Percentiles rank a stretch among this genome's conserved stretches.
phyloP scores from a whole-genome alignment of 768 basidiomycete genomes.

The Hygrocybe coccinea region DNA sequence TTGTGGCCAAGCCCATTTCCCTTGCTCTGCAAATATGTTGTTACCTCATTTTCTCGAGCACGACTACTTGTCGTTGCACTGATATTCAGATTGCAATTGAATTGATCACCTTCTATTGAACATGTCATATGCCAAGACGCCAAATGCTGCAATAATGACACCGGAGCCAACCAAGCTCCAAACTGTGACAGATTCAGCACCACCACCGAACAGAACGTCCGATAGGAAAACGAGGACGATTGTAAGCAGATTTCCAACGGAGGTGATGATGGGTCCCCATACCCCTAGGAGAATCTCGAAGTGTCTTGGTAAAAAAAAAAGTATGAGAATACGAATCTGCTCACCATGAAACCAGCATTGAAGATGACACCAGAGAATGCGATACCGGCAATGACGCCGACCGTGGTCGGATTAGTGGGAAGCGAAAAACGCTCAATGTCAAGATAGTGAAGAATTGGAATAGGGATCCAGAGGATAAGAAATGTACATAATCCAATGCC shows the following conservation, averaged over 20 bases:
- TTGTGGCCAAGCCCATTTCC: too few relatives aligned
- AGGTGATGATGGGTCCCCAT: constrained; percentile 85
- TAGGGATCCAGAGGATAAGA: constrained; percentile 69
- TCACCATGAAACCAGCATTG: constrained; percentile 83
- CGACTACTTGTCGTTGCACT: too few relatives aligned
- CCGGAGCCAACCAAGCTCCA: constrained; percentile 75
- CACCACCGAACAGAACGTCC: constrained; percentile 69
- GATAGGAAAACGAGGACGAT: constrained; percentile 83
- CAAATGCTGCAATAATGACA: constrained; percentile 80
- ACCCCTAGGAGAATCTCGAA: constrained; percentile 69
- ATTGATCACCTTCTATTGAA: not conserved
- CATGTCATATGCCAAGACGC: constrained; percentile 63
- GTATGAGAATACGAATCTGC: constrained; percentile 10
- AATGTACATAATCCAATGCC: constrained; percentile 76
- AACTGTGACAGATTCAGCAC: constrained; percentile 53
- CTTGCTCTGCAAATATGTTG: too few relatives aligned
- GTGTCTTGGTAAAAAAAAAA: constrained; percentile 8
- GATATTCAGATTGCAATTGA: too few relatives aligned
- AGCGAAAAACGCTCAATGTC: constrained; percentile 62
- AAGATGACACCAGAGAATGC: constrained; percentile 68
- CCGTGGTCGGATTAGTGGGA: constrained; percentile 47
- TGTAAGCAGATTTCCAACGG: constrained; percentile 90
- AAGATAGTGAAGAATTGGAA: constrained; percentile 66
- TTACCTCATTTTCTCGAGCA: not conserved
- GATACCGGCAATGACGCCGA: constrained; percentile 60